phyloP scores from a whole-genome alignment of 2,329 filamentous ascomycete species.

The Aspergillus tubingensis region DNA sequence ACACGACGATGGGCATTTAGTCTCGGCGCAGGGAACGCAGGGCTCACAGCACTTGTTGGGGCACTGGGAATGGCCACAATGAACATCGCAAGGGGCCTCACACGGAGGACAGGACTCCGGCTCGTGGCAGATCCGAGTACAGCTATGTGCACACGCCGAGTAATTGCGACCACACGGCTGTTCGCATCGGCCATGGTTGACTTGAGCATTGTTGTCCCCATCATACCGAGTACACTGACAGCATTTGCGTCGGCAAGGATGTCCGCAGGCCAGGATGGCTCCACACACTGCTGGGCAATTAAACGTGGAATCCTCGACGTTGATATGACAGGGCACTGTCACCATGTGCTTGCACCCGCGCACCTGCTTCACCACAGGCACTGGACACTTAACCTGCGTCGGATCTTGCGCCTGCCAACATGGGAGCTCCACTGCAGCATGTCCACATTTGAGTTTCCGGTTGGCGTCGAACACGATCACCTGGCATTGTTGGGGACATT shows the following conservation, averaged over 20 bases:
- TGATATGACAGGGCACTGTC: conserved; percentile 50
- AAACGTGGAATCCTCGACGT: conserved; percentile 48
- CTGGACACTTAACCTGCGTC: conserved; percentile 51
- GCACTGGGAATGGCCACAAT: conserved; percentile 61
- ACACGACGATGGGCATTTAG: conserved; percentile 57
- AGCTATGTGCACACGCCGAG: conserved; percentile 60
- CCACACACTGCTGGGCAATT: conserved; percentile 55
- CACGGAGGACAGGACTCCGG: conserved; percentile 32
- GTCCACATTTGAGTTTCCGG: conserved; percentile 30
- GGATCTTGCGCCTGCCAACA: conserved; percentile 50
- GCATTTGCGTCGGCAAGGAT: conserved; percentile 57
- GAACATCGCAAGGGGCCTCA: conserved; percentile 53
- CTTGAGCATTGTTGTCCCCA: conserved; percentile 32
- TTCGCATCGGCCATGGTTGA: conserved; percentile 44
- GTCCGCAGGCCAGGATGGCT: conserved; percentile 56
- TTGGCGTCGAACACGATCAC: conserved; percentile 9
- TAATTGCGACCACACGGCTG: conserved; percentile 54
- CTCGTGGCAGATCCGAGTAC: conserved; percentile 56
- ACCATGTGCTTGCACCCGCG: conserved; percentile 59
- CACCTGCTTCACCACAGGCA: conserved; percentile 50
- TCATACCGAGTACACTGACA: conserved; percentile 47
- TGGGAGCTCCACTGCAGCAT: conserved; percentile 27
- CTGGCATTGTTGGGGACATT: conserved; percentile 41
- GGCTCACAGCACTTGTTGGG: conserved; percentile 59
- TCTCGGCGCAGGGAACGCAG: conserved; percentile 62